phyloP scores from a whole-genome alignment of 1,284 basidiomycete species.

The Microbotryum violaceum region DNA sequence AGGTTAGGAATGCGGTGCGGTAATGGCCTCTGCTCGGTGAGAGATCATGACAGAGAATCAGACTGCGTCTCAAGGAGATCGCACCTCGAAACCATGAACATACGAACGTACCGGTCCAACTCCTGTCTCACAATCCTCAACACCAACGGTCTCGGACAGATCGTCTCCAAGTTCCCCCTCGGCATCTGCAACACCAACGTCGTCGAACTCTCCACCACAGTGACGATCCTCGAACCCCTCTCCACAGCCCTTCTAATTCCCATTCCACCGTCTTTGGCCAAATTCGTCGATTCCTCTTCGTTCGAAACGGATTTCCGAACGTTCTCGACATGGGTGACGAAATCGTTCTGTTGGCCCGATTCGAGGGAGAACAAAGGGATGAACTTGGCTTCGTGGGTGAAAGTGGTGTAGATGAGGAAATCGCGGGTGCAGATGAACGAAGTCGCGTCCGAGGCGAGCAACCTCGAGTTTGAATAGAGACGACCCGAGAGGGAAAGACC shows the following conservation, averaged over 20 bases:
- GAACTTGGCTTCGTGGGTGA: constrained; percentile 73
- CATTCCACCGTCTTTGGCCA: constrained; percentile 35
- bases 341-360: not conserved
- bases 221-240: constrained; percentile 75
- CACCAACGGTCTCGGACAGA: constrained; percentile 85
- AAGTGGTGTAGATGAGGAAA: constrained; percentile 81
- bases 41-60: not conserved
- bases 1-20: constrained; percentile 77
- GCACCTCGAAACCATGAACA: not conserved
- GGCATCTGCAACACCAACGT: constrained; percentile 94
- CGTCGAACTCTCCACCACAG: constrained; percentile 77
- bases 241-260: constrained; percentile 60
- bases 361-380: constrained; percentile 46
- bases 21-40: constrained; percentile 47
- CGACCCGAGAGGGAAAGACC: constrained; percentile 38
- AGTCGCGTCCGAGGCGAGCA: constrained; percentile 29
- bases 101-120: constrained; percentile 55
- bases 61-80: not conserved
- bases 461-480: constrained; percentile 32
- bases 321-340: constrained; percentile 9
- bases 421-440: constrained; percentile 70
- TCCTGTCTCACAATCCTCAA: constrained; percentile 70
- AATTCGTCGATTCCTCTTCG: constrained; percentile 47
- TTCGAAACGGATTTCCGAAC: constrained; percentile 33
- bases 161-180: constrained; percentile 90